These are phyloP conservation scores for Paraglomus occultum DNA, from an alignment of 192 early-diverging fungal species.

Conservation along the genomic window DNA sequence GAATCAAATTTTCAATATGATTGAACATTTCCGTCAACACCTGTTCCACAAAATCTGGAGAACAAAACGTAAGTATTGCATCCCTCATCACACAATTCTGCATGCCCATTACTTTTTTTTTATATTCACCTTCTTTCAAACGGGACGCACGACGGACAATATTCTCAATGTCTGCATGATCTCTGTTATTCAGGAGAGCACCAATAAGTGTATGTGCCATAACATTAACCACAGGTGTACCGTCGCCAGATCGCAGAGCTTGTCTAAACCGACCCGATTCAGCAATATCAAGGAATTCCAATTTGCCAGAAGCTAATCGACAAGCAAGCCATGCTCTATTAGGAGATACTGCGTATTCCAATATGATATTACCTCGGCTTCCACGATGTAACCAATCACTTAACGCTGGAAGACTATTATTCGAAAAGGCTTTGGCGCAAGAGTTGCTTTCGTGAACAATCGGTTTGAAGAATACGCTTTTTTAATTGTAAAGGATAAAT, in stretches of 20 bases:
- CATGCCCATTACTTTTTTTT: neutral
- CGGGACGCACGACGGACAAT: neutral
- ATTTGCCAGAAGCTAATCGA: neutral
- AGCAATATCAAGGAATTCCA: slow-evolving; percentile 25
- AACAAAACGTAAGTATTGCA: neutral
- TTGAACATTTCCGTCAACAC: slow-evolving; percentile 1
- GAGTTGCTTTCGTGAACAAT: too few relatives aligned
- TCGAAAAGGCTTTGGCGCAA: too few relatives aligned
- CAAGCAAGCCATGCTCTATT: slow-evolving; percentile 16
- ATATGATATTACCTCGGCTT: neutral
- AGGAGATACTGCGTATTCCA: slow-evolving; percentile 20
- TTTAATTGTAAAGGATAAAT: too few relatives aligned
- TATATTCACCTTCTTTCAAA: neutral
- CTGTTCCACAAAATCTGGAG: slow-evolving; percentile 10
- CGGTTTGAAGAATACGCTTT: too few relatives aligned
- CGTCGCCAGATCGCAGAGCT: neutral
- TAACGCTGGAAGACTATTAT: too few relatives aligned
- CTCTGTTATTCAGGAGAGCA: slow-evolving; percentile 19
- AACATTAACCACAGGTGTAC: neutral
- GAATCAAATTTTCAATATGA: slow-evolving; percentile 7
- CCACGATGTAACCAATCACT: too few relatives aligned
- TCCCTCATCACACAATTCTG: neutral
- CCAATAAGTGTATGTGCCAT: slow-evolving; percentile 3
- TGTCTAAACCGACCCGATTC: neutral
- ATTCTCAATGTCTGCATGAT: slow-evolving; percentile 28